Conservation (phyloP, 306 rosid genomes). For the Dryas octopetala region DNA sequence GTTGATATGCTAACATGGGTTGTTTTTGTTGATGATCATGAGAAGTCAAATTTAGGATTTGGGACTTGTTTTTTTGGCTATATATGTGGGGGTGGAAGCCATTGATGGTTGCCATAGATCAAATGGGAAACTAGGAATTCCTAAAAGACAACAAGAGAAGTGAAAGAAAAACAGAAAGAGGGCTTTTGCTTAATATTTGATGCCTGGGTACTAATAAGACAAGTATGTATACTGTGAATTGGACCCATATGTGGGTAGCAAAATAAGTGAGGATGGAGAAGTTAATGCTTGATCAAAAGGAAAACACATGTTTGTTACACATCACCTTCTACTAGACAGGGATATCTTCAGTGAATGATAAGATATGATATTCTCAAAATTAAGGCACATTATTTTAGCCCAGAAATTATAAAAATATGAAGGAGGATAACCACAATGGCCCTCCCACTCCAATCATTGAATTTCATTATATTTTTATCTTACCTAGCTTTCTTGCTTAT, state of each 20-base stretch:
- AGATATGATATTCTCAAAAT: not conserved
- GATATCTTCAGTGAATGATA: not conserved
- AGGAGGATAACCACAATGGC: not conserved
- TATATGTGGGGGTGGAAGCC: not conserved
- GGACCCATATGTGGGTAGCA: not conserved
- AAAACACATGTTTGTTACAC: not conserved
- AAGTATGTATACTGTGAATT: not conserved
- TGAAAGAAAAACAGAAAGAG: not conserved
- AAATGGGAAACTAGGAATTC: not conserved
- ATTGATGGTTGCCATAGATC: constrained; percentile 12
- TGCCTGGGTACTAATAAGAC: too few relatives aligned
- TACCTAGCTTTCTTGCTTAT: too few relatives aligned
- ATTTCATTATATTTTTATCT: too few relatives aligned
- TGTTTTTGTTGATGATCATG: not conserved
- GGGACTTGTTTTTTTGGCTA: not conserved
- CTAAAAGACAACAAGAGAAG: not conserved
- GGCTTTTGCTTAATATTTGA: not conserved
- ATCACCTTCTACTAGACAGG: not conserved
- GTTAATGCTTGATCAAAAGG: not conserved
- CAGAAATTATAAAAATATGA: not conserved
- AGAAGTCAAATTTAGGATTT: not conserved
- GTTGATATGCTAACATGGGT: not conserved
- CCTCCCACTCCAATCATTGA: not conserved
- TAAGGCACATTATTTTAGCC: not conserved
- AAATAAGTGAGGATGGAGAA: not conserved